These are phyloP conservation scores for Penicillium crustosum DNA, from an alignment of 2,329 filamentous ascomycete species.

Conservation along the genomic window DNA sequence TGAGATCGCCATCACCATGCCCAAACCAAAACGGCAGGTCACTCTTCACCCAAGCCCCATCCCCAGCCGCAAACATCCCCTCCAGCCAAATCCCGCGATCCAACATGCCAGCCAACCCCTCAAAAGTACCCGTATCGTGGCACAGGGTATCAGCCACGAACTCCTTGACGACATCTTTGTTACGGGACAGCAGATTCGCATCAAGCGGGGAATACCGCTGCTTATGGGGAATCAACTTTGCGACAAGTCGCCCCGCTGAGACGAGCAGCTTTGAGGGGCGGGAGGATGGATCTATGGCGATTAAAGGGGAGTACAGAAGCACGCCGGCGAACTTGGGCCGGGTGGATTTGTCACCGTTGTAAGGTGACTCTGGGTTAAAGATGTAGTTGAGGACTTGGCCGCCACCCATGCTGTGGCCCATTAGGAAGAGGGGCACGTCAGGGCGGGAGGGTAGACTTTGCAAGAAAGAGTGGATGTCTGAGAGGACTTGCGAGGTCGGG, in stretches of 20 bases:
- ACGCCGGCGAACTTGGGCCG: conserved; percentile 67
- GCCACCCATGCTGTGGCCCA: conserved; percentile 91
- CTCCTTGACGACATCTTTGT: conserved; percentile 61
- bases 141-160: conserved; percentile 67
- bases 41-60: conserved; percentile 28
- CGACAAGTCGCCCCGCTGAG: conserved; percentile 64
- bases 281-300: conserved; percentile 67
- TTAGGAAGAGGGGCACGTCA: conserved; percentile 65
- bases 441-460: conserved; percentile 54
- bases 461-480: conserved; percentile 77
- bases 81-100: conserved; percentile 67
- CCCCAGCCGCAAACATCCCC: conserved; percentile 39
- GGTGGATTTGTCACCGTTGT: conserved; percentile 48
- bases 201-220: conserved; percentile 69
- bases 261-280: conserved; percentile 66
- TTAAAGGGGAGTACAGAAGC: conserved; percentile 74
- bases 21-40: conserved; percentile 66
- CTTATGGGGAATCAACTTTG: conserved; percentile 64
- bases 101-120: conserved; percentile 73
- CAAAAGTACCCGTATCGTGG: conserved; percentile 83
- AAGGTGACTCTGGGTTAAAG: conserved; percentile 34
- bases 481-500: conserved; percentile 68
- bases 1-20: conserved; percentile 73
- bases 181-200: conserved; percentile 64
- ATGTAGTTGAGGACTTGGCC: conserved; percentile 68